phyloP scores from a whole-genome alignment of 176 grass and related monocot genomes.

The Aegilops umbellulata region DNA sequence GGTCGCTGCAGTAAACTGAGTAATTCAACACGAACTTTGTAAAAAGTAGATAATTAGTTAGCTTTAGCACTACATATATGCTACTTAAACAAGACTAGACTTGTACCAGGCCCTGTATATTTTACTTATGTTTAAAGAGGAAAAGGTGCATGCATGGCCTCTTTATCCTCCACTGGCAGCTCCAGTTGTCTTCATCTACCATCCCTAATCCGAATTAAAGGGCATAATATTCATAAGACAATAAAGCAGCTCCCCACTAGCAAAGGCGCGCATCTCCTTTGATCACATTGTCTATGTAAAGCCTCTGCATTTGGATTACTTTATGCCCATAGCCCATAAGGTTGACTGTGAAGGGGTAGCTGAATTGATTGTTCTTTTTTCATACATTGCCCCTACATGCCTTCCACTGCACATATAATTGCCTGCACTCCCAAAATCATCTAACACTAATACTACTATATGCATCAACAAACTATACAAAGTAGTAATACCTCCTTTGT shows the following conservation, averaged over 20 bases:
- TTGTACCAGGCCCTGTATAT: neutral
- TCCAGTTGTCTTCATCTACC: conserved; percentile 28
- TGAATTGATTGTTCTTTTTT: neutral
- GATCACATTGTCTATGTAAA: conserved; percentile 39
- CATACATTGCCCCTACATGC: neutral
- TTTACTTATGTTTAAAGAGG: conserved; percentile 23
- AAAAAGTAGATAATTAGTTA: neutral
- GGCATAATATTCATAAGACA: conserved; percentile 15
- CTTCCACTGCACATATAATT: conserved; percentile 22
- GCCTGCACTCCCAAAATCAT: conserved; percentile 17
- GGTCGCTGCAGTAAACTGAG: neutral
- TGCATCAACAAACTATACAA: neutral
- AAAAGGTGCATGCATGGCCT: conserved; percentile 21
- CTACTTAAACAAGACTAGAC: neutral
- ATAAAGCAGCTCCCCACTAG: conserved; percentile 50
- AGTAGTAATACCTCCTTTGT: neutral
- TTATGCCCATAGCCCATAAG: conserved; percentile 41
- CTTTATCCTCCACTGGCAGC: conserved; percentile 53
- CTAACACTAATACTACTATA: neutral
- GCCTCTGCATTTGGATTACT: conserved; percentile 17
- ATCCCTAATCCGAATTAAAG: conserved; percentile 33
- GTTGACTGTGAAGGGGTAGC: conserved; percentile 30
- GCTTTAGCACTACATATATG: neutral
- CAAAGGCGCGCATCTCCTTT: conserved; percentile 36
- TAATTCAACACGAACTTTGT: neutral